Percentiles rank a stretch among this genome's conserved stretches.
Conservation (phyloP, 257 asterid species). For the Echites panduratus region DNA sequence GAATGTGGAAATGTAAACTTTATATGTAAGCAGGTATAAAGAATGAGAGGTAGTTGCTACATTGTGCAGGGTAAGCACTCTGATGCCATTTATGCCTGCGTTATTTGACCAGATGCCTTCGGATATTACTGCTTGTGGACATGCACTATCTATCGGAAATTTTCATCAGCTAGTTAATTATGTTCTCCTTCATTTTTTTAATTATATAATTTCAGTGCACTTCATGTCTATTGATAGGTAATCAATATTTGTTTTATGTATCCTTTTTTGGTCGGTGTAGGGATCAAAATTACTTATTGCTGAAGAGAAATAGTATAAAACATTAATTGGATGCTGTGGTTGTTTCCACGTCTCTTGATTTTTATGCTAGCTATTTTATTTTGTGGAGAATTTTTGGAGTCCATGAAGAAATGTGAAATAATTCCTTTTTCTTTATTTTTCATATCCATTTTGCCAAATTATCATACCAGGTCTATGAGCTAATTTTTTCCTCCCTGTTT, state of each 20-base stretch:
- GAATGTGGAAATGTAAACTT: neutral
- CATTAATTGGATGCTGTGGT: neutral
- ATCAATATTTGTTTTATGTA: too few species aligned
- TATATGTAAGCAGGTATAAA: neutral
- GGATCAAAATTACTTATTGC: neutral
- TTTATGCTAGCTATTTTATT: too few species aligned
- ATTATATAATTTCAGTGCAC: neutral
- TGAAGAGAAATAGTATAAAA: neutral
- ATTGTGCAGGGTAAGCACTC: neutral
- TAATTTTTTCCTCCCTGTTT: too few species aligned
- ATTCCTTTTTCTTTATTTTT: too few species aligned
- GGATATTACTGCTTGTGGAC: neutral
- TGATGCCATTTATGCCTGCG: too few species aligned
- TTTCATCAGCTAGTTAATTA: neutral
- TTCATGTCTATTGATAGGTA: neutral
- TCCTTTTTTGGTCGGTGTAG: neutral
- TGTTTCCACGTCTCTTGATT: neutral
- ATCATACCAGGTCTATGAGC: too few species aligned
- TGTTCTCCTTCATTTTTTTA: neutral
- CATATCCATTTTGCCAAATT: too few species aligned
- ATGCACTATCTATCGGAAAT: neutral
- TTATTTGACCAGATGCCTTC: neutral
- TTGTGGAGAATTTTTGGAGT: too few species aligned
- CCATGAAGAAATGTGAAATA: too few species aligned
- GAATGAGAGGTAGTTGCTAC: neutral